Percentiles rank a stretch among this genome's conserved stretches.
Conservation (phyloP, 352 stramenopile species). For the Achlya hypogyna region DNA sequence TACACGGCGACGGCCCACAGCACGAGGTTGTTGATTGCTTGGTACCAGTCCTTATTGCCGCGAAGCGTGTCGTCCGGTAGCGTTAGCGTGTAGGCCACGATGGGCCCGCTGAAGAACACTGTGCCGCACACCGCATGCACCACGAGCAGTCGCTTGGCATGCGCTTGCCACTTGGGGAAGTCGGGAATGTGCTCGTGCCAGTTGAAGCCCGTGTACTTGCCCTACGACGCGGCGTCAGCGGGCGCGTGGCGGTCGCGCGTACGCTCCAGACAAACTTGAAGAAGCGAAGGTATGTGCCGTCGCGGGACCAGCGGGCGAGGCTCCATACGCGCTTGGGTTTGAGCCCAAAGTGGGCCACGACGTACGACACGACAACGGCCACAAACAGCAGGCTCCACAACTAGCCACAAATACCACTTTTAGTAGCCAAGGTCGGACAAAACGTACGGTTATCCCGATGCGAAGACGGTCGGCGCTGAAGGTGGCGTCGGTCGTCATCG, state of each 20-base stretch:
- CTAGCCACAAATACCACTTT: not conserved
- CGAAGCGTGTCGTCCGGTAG: not conserved
- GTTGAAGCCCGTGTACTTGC: too few species aligned
- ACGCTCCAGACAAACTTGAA: conserved; percentile 1
- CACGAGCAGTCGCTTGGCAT: not conserved
- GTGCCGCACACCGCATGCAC: not conserved
- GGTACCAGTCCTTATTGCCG: not conserved
- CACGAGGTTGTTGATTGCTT: not conserved
- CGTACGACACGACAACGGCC: conserved; percentile 6
- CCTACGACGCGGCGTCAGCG: too few species aligned
- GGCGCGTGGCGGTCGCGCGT: too few species aligned
- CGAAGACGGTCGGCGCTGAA: not conserved
- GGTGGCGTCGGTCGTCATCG: not conserved
- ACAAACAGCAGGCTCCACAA: conserved; percentile 6
- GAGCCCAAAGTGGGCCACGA: conserved; percentile 11
- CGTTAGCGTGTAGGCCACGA: not conserved
- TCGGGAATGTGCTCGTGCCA: too few species aligned
- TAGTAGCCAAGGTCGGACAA: not conserved
- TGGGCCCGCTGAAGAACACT: not conserved
- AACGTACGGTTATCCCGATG: not conserved
- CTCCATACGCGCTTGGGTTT: conserved; percentile 17
- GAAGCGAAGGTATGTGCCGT: conserved; percentile 13
- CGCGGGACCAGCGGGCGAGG: conserved; percentile 14
- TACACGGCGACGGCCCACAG: conserved; percentile 5
- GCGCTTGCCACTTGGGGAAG: not conserved